Conservation (phyloP, 2,329 filamentous ascomycete species). For the Cladorrhinum sp. region DNA sequence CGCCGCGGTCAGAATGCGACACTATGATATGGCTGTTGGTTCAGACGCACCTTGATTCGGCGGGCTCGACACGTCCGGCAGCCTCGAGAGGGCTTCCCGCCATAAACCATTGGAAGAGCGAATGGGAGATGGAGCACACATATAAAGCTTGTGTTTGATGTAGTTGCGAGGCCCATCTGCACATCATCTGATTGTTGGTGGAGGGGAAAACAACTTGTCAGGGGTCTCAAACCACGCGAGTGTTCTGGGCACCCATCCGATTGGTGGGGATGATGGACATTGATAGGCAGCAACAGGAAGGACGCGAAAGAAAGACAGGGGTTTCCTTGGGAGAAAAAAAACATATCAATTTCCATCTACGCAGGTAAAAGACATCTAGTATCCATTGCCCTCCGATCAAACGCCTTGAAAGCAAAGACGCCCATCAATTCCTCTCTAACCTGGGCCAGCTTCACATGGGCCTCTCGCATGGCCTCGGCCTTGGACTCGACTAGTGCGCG, state of each 20-base stretch:
- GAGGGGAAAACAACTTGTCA: no score
- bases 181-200: neutral
- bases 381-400: constrained; percentile 54
- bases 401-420: constrained; percentile 50
- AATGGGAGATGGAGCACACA: no score
- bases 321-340: neutral
- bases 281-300: constrained; percentile 9
- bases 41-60: constrained; percentile 26
- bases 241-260: no score
- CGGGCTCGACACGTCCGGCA: constrained; percentile 25
- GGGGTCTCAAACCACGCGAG: no score
- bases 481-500: constrained; percentile 54
- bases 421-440: constrained; percentile 48
- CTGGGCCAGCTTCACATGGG: constrained; percentile 48
- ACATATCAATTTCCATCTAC: neutral
- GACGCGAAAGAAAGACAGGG: neutral
- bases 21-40: neutral
- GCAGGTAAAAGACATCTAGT: constrained; percentile 30
- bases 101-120: constrained; percentile 23
- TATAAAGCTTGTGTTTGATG: neutral
- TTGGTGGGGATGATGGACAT: no score
- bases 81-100: constrained; percentile 26
- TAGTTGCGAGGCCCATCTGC: no score
- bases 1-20: neutral
- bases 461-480: constrained; percentile 56